A percentile compares a stretch with the other conserved stretches of the same genome.
These are phyloP conservation scores for Fusarium denticulatum DNA, from an alignment of 2,329 filamentous ascomycete genomes.

Conservation along the genomic window DNA sequence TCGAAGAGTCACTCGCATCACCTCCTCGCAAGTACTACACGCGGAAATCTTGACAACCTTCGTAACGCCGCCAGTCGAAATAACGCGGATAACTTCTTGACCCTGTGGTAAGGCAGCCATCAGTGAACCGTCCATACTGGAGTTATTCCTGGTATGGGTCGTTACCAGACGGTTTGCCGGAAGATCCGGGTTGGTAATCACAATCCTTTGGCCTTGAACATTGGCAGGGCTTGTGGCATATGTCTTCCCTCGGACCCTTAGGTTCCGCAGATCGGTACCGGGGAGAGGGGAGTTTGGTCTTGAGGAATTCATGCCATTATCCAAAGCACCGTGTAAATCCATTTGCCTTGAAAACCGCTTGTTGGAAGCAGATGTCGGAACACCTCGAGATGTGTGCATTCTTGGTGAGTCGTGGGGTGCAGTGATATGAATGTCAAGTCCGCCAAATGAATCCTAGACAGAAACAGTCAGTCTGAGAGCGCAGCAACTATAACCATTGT, in stretches of 20 bases:
- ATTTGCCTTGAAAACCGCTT: constrained; percentile 74
- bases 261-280: constrained; percentile 62
- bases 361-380: constrained; percentile 53
- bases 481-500: neutral
- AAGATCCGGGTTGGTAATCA: constrained; percentile 66
- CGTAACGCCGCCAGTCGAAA: constrained; percentile 89
- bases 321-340: constrained; percentile 57
- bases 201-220: constrained; percentile 31
- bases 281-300: constrained; percentile 75
- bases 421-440: constrained; percentile 72
- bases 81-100: constrained; percentile 90
- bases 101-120: constrained; percentile 87
- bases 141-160: constrained; percentile 80
- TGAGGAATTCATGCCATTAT: constrained; percentile 66
- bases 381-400: constrained; percentile 67
- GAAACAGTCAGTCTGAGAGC: constrained; percentile 9
- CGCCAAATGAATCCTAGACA: constrained; percentile 81
- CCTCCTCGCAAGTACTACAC: constrained; percentile 90
- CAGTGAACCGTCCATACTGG: constrained; percentile 85
- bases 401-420: constrained; percentile 56
- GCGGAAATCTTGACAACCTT: constrained; percentile 94
- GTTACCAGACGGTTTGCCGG: constrained; percentile 71
- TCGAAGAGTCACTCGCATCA: constrained; percentile 86
- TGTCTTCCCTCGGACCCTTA: constrained; percentile 63
- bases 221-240: constrained; percentile 32